Evolutionary conservation across 495 filamentous ascomycete genomes (phyloP).

Genomic region (Penicillium antarcticum): DNA sequence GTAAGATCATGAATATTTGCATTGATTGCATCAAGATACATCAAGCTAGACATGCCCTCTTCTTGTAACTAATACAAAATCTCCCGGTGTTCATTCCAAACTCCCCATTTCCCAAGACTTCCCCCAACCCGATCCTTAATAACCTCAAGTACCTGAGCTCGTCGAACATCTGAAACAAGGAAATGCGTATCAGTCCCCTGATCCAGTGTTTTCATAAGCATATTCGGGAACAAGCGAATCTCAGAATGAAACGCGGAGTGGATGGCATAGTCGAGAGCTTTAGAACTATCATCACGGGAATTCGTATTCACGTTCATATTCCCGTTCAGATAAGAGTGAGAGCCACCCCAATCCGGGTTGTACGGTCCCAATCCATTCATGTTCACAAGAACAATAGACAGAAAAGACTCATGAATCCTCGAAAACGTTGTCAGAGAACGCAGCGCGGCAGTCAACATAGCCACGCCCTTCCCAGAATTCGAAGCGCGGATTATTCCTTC

Average conservation of each 20-base stretch:
- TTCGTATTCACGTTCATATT: not conserved
- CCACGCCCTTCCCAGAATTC: constrained; percentile 37
- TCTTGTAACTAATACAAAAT: not conserved
- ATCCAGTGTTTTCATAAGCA: constrained; percentile 40
- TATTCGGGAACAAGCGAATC: constrained; percentile 26
- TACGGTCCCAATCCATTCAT: constrained; percentile 31
- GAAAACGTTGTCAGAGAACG: constrained; percentile 34
- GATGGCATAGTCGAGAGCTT: constrained; percentile 20
- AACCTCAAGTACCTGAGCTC: constrained; percentile 32
- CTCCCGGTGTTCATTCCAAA: constrained; percentile 20
- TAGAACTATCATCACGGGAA: constrained; percentile 1
- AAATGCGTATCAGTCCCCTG: constrained; percentile 43
- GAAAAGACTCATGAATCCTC: constrained; percentile 20
- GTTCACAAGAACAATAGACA: constrained; percentile 41
- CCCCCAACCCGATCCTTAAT: constrained; percentile 40
- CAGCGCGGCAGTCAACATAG: constrained; percentile 30
- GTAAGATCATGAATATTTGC: constrained; percentile 17
- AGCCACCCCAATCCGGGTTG: constrained; percentile 3
- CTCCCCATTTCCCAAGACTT: constrained; percentile 38
- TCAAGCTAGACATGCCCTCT: not conserved
- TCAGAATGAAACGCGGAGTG: constrained; percentile 32
- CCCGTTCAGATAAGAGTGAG: not conserved
- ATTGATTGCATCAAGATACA: constrained; percentile 13
- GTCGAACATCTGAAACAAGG: constrained; percentile 29
- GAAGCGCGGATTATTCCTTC: constrained; percentile 40